Evolutionary conservation across 805 yeast genomes (phyloP).

Genomic region (Schwanniomyces vanrijiae): DNA sequence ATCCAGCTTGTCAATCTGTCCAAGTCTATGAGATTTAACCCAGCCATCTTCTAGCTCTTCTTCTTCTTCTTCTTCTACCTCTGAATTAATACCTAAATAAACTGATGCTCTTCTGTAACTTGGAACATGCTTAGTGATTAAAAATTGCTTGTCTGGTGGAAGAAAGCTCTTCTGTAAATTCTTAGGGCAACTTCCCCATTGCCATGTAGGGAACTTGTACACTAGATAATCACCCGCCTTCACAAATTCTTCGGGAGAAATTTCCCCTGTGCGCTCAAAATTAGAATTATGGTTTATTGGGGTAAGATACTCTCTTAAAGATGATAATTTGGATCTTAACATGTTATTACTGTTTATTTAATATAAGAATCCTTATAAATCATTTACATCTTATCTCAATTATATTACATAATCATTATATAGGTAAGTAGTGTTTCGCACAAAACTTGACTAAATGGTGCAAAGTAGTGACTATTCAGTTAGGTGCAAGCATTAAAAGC

Average conservation of each 20-base stretch:
- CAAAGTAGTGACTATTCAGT: not conserved
- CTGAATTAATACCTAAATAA: constrained; percentile 46
- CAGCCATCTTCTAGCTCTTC: constrained; percentile 55
- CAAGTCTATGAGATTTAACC: constrained; percentile 38
- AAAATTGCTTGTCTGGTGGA: constrained; percentile 82
- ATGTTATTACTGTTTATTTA: constrained; percentile 3
- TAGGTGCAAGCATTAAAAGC: too few relatives aligned
- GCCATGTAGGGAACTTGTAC: constrained; percentile 95
- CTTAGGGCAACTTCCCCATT: constrained; percentile 57
- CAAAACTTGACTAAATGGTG: not conserved
- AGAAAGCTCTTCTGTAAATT: constrained; percentile 58
- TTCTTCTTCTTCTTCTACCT: constrained; percentile 33
- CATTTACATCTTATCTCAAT: not conserved
- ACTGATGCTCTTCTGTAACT: constrained; percentile 69
- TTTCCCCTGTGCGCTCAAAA: constrained; percentile 82
- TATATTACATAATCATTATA: not conserved
- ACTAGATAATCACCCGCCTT: constrained; percentile 91
- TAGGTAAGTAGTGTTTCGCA: not conserved
- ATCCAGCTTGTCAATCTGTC: constrained; percentile 21
- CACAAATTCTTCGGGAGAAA: constrained; percentile 94
- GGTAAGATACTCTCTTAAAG: constrained; percentile 88
- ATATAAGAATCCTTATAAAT: not conserved
- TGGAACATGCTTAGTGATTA: constrained; percentile 89
- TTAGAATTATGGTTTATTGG: constrained; percentile 89
- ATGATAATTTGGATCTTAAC: constrained; percentile 74